Evolutionary conservation across 306 rosid genomes (phyloP), one percentile per base, ranked within the genome.

Genomic region (Neltuma alba): DNA sequence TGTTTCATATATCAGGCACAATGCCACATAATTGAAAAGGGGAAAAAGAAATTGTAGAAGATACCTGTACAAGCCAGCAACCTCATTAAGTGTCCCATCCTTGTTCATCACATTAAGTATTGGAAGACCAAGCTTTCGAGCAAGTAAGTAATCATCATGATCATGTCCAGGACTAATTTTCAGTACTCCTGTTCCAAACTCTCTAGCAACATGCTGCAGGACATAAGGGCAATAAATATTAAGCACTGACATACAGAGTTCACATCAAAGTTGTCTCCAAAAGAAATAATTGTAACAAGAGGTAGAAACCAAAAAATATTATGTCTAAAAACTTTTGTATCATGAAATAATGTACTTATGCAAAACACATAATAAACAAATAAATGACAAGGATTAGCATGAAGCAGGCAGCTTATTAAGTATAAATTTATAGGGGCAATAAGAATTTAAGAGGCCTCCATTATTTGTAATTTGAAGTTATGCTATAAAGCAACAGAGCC

Each of bases 121-220:
- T 28, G 98, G 98, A 74, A 94, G 97, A 83, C 98, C 98, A 66
- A 94, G 92, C 89, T 94, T 94, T 75, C 94, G 90, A 76, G 99
- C 99, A 69, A 94, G 91, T 45, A 89, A 78, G 78, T 94, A 94
- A 81, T 94, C 99, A 88, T 92, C 89, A 83, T 92, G 97, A 89
- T 94, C 99, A 86, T 94, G 99, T 63, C 99, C 99, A 52, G 99
- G 99, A 84, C 99, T 94, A 80, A 94, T 92, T 87, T 94, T 94
- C 86, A 94, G 77, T 63, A 94, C 92, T 71, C 99, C 97, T 78
- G 99, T 94, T 72, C 99, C 99, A 76, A 94, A 94, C 71, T 94
- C 99, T 82, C 58, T 92, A 69, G 92, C 99, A 81, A 94, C 99
- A 62, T 79, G 86, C 99, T 92, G 89, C 58, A 75, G 84, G 66